Evolutionary conservation across 805 yeast genomes (phyloP).

Genomic region (Debaryomyces castellii): DNA sequence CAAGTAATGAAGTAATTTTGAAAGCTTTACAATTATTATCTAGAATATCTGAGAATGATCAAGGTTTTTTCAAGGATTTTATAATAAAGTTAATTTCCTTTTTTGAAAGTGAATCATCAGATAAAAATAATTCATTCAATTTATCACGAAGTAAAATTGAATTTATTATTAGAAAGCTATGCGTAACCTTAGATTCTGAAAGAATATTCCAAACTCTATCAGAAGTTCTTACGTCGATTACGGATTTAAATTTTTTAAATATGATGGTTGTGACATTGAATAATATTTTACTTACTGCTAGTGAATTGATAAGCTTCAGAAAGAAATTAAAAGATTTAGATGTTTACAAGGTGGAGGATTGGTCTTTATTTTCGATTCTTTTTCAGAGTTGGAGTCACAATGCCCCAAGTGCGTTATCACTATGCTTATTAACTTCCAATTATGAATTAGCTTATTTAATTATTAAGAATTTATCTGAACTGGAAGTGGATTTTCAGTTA

Average conservation of each 20-base stretch:
- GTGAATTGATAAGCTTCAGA: conserved; percentile 72
- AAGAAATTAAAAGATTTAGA: conserved; percentile 61
- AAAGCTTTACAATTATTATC: conserved; percentile 72
- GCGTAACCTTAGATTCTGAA: conserved; percentile 78
- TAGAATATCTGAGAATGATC: conserved; percentile 72
- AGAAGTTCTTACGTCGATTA: conserved; percentile 55
- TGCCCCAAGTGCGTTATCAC: conserved; percentile 81
- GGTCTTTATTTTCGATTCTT: conserved; percentile 67
- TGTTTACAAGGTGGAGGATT: conserved; percentile 52
- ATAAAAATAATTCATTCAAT: conserved; percentile 3
- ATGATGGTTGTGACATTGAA: conserved; percentile 84
- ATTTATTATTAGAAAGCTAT: conserved; percentile 78
- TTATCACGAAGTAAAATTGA: conserved; percentile 49
- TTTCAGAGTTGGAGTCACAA: conserved; percentile 92
- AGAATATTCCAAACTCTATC: conserved; percentile 80
- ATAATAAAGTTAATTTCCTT: conserved; percentile 67
- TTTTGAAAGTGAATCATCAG: conserved; percentile 58
- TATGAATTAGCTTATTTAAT: conserved; percentile 87
- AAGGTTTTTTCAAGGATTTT: conserved; percentile 72
- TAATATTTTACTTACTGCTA: conserved; percentile 81
- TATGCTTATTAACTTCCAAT: conserved; percentile 82
- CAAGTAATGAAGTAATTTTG: conserved; percentile 75
- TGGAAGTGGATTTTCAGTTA: conserved; percentile 75
- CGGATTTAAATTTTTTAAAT: conserved; percentile 66
- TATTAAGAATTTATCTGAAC: conserved; percentile 74